These are phyloP conservation scores for Botrytis squamosa DNA, from an alignment of 2,329 filamentous ascomycete genomes.

Conservation along the genomic window DNA sequence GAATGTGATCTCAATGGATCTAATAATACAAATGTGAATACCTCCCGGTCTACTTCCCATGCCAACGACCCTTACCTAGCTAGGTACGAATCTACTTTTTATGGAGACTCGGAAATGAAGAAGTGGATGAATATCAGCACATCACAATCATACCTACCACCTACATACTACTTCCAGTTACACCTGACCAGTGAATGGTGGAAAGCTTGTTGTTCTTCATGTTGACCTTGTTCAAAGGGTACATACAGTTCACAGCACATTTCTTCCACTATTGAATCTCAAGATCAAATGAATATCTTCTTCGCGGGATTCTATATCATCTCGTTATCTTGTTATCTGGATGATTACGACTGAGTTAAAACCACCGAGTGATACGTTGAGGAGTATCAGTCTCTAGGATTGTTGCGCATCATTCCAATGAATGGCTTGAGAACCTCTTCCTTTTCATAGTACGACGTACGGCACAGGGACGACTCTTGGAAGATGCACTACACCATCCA, in stretches of 20 bases:
- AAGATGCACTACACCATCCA: not conserved
- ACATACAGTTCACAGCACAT: not conserved
- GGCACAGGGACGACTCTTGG: not conserved
- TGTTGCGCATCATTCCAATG: not conserved
- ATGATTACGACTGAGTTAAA: not conserved
- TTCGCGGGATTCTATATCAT: not conserved
- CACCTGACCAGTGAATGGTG: not conserved
- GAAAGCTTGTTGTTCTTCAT: not conserved
- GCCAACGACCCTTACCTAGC: not conserved
- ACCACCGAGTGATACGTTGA: not conserved
- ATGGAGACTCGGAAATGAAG: slow-evolving; percentile 16
- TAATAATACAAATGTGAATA: too few relatives aligned
- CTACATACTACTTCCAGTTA: not conserved
- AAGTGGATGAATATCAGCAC: slow-evolving; percentile 9
- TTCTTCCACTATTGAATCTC: slow-evolving; percentile 1
- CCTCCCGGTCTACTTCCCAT: not conserved
- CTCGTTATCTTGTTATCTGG: not conserved
- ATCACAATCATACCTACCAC: slow-evolving; percentile 6
- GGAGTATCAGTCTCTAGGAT: not conserved
- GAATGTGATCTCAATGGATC: too few relatives aligned
- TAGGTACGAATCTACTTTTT: not conserved
- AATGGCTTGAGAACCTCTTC: not conserved
- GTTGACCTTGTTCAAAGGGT: not conserved
- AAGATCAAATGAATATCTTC: not conserved
- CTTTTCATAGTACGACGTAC: not conserved